Evolutionary conservation across 1,139 yeast genomes (phyloP).

Genomic region (Saccharomyces hybrid): DNA sequence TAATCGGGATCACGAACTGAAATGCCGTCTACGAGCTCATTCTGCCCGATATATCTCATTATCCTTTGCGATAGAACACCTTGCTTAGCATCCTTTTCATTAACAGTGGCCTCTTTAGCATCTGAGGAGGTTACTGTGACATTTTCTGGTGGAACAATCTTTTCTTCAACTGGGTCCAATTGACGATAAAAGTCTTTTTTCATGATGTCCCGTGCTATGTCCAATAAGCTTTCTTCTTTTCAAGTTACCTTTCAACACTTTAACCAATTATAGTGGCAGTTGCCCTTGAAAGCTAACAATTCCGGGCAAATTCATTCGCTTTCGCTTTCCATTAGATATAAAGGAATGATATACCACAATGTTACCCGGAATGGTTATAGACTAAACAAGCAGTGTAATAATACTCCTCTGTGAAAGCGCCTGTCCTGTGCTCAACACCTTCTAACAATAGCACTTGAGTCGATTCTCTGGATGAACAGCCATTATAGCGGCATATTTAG

Average conservation of each 20-base stretch:
- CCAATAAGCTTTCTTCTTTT: not conserved
- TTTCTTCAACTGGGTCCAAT: slow-evolving; percentile 22
- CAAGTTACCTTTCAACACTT: not conserved
- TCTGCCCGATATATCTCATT: slow-evolving; percentile 17
- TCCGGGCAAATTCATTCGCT: not conserved
- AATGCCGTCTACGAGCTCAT: slow-evolving; percentile 24
- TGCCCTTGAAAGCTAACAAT: too few species aligned
- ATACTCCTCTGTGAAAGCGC: not conserved
- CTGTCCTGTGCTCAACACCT: too few species aligned
- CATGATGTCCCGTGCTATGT: slow-evolving; percentile 4
- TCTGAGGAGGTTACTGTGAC: slow-evolving; percentile 16
- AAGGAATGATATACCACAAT: not conserved
- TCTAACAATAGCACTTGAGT: too few species aligned
- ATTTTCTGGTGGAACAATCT: slow-evolving; percentile 20
- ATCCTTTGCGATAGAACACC: slow-evolving; percentile 6
- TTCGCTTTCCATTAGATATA: not conserved
- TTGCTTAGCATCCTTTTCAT: slow-evolving; percentile 9
- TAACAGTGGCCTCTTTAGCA: slow-evolving; percentile 18
- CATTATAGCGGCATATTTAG: too few species aligned
- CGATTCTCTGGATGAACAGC: not conserved
- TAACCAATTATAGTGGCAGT: not conserved
- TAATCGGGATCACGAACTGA: slow-evolving; percentile 25
- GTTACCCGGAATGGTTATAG: not conserved
- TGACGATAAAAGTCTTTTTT: slow-evolving; percentile 24
- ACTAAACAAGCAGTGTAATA: not conserved